Evolutionary conservation across 2,329 filamentous ascomycete species (phyloP).

Genomic region (Monosporascus sp.): DNA sequence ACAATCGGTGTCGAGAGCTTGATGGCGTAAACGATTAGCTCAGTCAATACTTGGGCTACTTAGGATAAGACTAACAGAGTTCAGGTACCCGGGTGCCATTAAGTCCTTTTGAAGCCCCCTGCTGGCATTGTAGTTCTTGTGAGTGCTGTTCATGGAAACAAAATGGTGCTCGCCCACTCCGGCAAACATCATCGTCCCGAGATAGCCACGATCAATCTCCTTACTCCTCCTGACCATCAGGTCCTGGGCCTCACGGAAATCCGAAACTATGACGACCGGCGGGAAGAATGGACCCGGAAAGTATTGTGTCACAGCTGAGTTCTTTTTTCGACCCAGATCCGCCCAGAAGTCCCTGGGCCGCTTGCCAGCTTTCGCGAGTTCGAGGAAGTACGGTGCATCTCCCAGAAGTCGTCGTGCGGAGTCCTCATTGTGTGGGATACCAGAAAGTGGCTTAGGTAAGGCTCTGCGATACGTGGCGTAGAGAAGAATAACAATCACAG

Average conservation of each 20-base stretch:
- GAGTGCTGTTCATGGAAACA: slow-evolving; percentile 26
- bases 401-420: slow-evolving; percentile 6
- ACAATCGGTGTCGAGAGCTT: slow-evolving; percentile 28
- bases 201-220: slow-evolving; percentile 26
- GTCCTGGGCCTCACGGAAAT: slow-evolving; percentile 27
- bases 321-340: background rate
- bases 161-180: slow-evolving; percentile 21
- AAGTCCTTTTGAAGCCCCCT: slow-evolving; percentile 29
- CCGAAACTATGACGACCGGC: slow-evolving; percentile 27
- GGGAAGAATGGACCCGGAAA: slow-evolving; percentile 27
- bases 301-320: slow-evolving; percentile 6
- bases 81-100: slow-evolving; percentile 31
- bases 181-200: slow-evolving; percentile 15
- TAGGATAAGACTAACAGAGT: slow-evolving; percentile 7
- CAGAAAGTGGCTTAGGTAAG: slow-evolving; percentile 10
- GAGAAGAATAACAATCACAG: slow-evolving; percentile 6
- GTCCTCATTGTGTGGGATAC: slow-evolving; percentile 10
- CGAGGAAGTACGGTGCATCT: slow-evolving; percentile 3
- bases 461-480: slow-evolving; percentile 17
- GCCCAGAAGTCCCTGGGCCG: slow-evolving; percentile 5
- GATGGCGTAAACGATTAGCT: background rate
- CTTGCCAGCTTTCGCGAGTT: slow-evolving; percentile 6
- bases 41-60: background rate
- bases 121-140: slow-evolving; percentile 25
- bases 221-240: slow-evolving; percentile 23